phyloP scores from a whole-genome alignment of 2,329 filamentous ascomycete genomes.

The Penicillium sp. region DNA sequence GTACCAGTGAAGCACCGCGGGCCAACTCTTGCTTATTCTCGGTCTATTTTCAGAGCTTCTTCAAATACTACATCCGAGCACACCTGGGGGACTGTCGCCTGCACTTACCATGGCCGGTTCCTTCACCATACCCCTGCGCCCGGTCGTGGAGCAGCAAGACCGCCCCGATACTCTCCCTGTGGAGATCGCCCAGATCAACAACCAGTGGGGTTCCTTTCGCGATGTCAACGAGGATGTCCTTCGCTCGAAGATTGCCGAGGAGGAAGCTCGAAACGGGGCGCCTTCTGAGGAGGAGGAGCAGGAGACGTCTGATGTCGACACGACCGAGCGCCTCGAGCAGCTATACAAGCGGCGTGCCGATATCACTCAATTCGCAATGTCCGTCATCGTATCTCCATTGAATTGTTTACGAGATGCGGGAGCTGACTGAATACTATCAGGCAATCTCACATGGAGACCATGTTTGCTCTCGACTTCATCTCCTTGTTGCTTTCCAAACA shows the following conservation, averaged over 20 bases:
- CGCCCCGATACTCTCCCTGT: constrained; percentile 60
- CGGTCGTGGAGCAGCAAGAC: constrained; percentile 46
- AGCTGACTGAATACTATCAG: constrained; percentile 24
- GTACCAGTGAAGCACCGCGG: not conserved
- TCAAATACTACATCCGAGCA: not conserved
- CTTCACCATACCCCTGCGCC: constrained; percentile 58
- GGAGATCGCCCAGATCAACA: constrained; percentile 73
- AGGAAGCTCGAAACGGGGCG: constrained; percentile 47
- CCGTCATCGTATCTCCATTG: constrained; percentile 10
- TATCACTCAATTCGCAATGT: constrained; percentile 44
- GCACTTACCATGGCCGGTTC: constrained; percentile 34
- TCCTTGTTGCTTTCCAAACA: constrained; percentile 82
- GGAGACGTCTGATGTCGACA: constrained; percentile 30
- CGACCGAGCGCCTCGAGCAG: constrained; percentile 38
- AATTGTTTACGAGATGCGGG: not conserved
- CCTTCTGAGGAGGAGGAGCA: constrained; percentile 42
- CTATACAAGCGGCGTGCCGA: constrained; percentile 45
- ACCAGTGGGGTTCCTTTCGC: constrained; percentile 75
- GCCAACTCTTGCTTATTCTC: not conserved
- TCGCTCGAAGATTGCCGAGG: constrained; percentile 59
- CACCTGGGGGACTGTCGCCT: not conserved
- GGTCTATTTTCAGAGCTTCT: not conserved
- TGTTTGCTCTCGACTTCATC: constrained; percentile 73
- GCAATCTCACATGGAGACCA: constrained; percentile 45
- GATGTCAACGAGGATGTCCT: constrained; percentile 70